Conservation (phyloP, 2,329 filamentous ascomycete genomes). For the Fusarium sp. region DNA sequence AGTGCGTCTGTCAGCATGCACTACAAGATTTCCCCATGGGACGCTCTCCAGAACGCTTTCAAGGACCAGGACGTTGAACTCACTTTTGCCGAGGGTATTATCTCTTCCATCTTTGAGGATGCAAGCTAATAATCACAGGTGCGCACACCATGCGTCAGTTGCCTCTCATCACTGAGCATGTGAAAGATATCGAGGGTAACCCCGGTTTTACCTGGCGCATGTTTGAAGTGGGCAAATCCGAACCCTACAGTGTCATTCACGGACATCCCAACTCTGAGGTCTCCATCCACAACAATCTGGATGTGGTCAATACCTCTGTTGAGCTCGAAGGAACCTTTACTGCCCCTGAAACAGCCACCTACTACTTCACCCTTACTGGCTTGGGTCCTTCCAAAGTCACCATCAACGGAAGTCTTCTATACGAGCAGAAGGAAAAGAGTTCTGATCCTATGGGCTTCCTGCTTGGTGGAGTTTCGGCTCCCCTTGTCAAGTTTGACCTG, state of each 20-base stretch:
- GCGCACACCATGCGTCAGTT: slow-evolving; percentile 31
- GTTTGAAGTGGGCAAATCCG: slow-evolving; percentile 31
- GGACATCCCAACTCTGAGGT: slow-evolving; percentile 36
- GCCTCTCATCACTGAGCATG: slow-evolving; percentile 23
- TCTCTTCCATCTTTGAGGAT: background rate
- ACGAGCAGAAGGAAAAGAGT: slow-evolving; percentile 42
- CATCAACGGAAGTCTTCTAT: slow-evolving; percentile 41
- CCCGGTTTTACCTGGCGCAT: slow-evolving; percentile 42
- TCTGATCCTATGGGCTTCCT: slow-evolving; percentile 48
- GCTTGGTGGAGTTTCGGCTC: slow-evolving; percentile 37
- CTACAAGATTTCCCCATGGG: slow-evolving; percentile 46
- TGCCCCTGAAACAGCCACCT: slow-evolving; percentile 36
- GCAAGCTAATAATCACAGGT: background rate
- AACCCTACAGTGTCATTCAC: slow-evolving; percentile 31
- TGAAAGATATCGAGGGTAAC: slow-evolving; percentile 41
- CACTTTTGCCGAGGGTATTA: slow-evolving; percentile 32
- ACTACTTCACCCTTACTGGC: slow-evolving; percentile 45
- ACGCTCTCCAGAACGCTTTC: slow-evolving; percentile 40
- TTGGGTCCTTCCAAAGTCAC: slow-evolving; percentile 41
- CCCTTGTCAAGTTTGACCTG: slow-evolving; percentile 63
- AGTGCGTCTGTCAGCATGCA: slow-evolving; percentile 46
- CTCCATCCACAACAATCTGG: slow-evolving; percentile 10
- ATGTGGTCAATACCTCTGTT: slow-evolving; percentile 14
- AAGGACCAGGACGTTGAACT: slow-evolving; percentile 30
- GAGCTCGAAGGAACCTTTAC: slow-evolving; percentile 43